phyloP scores from a whole-genome alignment of 1,284 basidiomycete genomes.

The Porodaedalea pini region DNA sequence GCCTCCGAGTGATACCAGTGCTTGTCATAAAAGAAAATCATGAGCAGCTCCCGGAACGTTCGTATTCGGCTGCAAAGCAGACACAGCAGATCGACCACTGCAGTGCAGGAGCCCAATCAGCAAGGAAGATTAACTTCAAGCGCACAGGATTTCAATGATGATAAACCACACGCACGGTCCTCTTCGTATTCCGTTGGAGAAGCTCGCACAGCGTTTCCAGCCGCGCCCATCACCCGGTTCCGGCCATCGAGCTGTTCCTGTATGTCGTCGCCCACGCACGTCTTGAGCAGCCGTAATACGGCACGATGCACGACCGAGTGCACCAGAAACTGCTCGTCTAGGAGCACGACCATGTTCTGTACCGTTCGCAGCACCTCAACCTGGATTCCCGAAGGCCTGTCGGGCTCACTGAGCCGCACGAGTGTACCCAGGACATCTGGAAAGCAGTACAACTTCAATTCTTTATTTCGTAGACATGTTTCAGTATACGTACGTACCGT shows the following conservation, averaged over 20 bases:
- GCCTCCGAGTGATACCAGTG: slow-evolving; percentile 75
- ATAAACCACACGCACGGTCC: slow-evolving; percentile 57
- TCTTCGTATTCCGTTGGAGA: slow-evolving; percentile 82
- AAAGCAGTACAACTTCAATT: neutral
- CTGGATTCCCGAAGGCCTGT: slow-evolving; percentile 82
- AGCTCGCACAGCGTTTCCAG: slow-evolving; percentile 60
- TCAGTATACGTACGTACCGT: slow-evolving; percentile 47
- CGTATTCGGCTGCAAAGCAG: slow-evolving; percentile 88
- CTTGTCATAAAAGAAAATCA: slow-evolving; percentile 96
- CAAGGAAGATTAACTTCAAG: slow-evolving; percentile 13
- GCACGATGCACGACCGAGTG: slow-evolving; percentile 90
- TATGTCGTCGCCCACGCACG: slow-evolving; percentile 87
- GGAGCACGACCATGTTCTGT: slow-evolving; percentile 83
- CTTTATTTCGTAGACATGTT: neutral
- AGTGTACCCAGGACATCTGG: slow-evolving; percentile 79
- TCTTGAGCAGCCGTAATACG: slow-evolving; percentile 79
- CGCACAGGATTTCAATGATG: slow-evolving; percentile 1
- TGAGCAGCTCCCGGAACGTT: slow-evolving; percentile 84
- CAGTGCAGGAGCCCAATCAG: slow-evolving; percentile 1
- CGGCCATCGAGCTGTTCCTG: slow-evolving; percentile 79
- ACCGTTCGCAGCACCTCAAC: slow-evolving; percentile 80
- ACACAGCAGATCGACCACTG: slow-evolving; percentile 88
- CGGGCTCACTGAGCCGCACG: slow-evolving; percentile 80
- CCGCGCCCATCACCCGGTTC: slow-evolving; percentile 76
- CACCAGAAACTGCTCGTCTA: slow-evolving; percentile 88